Base-by-base conservation (phyloP, 208 protist species). In the Leishmania turanica region DNA sequence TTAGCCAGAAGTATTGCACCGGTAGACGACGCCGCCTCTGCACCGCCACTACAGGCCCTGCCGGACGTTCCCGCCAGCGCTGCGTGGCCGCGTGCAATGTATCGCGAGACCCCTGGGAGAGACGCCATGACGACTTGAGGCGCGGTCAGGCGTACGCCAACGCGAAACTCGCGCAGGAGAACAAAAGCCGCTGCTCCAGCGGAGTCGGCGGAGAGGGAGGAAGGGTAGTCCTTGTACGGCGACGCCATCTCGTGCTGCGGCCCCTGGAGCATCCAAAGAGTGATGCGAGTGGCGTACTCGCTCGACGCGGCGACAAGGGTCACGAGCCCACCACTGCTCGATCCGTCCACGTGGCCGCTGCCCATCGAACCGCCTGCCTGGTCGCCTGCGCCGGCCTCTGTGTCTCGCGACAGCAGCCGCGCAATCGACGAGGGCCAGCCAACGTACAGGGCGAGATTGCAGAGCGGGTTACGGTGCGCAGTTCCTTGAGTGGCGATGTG, bases 401-500 rank as follows among this genome's bases (percentile, higher is more conserved):
- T 53, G 45, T 71, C 64, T 45, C 34, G 45, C 3, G 75, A 27
- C 49, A 80, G 24, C 62, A 84, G 66, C 8, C 79, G 75, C 31
- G 77, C 64, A 45, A 78, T 64, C 2, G 79, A 58, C 3, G 78
- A 31, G 9, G 85, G 79, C 69, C 79, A 77, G 51, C 81, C 83
- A 4, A 91, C 72, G 75, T 85, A 82, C 42, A 95, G 79, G 15
- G 89, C 86, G 1, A 95, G 74, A 37, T 78, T 88, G 69, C 77
- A 69, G 56, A 95, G 70, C 21, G 76, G 74, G 58, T 95, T 90
- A 53, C 83, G 78, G 60, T 95, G 91, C 19, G 91, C 91, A 7
- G 37, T 56, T 1, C 17, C 40, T 53, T 81, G 75, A 19, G 83
- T 85, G 13, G 87, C 88, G 70, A 93, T 73, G 77, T 81, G 60